phyloP scores from a whole-genome alignment of 805 yeast genomes.

The Isabelozyma heimii region DNA sequence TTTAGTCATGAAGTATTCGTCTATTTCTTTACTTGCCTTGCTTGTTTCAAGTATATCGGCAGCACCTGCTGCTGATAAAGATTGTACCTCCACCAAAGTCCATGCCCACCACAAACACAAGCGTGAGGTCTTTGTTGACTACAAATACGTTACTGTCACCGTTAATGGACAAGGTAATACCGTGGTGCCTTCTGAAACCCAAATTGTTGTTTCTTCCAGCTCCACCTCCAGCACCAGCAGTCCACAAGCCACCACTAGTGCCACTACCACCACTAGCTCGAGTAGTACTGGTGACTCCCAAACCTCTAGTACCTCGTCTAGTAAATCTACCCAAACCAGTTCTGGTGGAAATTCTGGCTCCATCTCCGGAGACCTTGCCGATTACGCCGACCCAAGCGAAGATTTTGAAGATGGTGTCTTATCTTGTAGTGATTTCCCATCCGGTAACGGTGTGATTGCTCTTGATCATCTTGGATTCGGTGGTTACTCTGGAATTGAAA shows the following conservation, averaged over 20 bases:
- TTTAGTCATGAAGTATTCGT: background rate
- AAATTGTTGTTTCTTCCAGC: conserved; percentile 14
- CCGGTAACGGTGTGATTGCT: conserved; percentile 80
- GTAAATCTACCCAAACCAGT: conserved; percentile 8
- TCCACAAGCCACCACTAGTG: conserved; percentile 13
- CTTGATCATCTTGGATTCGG: conserved; percentile 71
- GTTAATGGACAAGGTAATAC: conserved; percentile 43
- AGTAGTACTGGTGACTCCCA: conserved; percentile 16
- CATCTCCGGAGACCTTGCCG: conserved; percentile 53
- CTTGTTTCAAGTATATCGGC: conserved; percentile 20
- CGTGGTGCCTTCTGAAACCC: conserved; percentile 7
- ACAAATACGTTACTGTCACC: conserved; percentile 41
- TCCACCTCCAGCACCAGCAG: conserved; percentile 12
- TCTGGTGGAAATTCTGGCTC: conserved; percentile 13
- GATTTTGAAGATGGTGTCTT: conserved; percentile 71
- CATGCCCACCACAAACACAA: conserved; percentile 64
- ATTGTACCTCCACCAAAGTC: conserved; percentile 41
- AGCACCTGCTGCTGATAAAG: conserved; percentile 25
- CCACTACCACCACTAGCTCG: conserved; percentile 9
- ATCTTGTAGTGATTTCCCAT: conserved; percentile 68
- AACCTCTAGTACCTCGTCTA: conserved; percentile 5
- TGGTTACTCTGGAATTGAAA: conserved; percentile 79
- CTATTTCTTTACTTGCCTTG: conserved; percentile 7
- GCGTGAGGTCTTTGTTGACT: conserved; percentile 52
- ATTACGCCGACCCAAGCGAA: conserved; percentile 54